These are phyloP conservation scores for Cercospora sp. DNA, from an alignment of 2,329 filamentous ascomycete genomes.

Conservation along the genomic window DNA sequence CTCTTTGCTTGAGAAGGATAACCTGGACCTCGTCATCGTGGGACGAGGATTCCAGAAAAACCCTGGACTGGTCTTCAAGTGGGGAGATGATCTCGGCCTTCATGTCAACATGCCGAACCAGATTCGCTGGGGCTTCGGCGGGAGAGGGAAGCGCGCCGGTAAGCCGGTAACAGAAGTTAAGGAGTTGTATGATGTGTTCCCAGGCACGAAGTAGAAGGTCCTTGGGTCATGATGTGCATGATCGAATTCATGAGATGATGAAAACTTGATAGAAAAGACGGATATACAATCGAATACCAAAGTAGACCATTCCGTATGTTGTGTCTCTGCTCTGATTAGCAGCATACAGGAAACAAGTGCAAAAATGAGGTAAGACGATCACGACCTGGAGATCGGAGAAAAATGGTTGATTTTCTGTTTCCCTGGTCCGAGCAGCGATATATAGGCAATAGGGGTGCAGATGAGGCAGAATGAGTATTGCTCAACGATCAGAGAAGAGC, in stretches of 20 bases:
- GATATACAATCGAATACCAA: background rate
- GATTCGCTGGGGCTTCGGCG: conserved; percentile 60
- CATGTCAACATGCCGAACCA: conserved; percentile 72
- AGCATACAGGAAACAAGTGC: background rate
- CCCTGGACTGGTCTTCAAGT: conserved; percentile 58
- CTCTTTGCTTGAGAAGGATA: conserved; percentile 53
- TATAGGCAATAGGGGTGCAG: background rate
- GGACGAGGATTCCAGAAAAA: conserved; percentile 73
- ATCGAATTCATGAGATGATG: background rate
- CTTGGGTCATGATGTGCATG: background rate
- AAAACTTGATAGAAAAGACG: background rate
- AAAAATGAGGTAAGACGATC: background rate
- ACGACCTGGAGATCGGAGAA: no score
- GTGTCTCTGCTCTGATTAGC: background rate
- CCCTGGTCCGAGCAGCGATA: background rate
- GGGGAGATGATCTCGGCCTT: conserved; percentile 70
- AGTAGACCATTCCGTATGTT: background rate
- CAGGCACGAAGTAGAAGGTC: conserved; percentile 1
- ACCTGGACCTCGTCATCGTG: conserved; percentile 68
- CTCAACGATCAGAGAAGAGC: no score
- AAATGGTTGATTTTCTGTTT: background rate
- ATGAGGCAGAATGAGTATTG: no score
- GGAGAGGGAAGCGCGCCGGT: conserved; percentile 44
- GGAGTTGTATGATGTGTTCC: conserved; percentile 10
- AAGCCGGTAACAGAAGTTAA: conserved; percentile 27